phyloP scores from a whole-genome alignment of 2,329 filamentous ascomycete genomes.

The Amylocarpus encephaloides region DNA sequence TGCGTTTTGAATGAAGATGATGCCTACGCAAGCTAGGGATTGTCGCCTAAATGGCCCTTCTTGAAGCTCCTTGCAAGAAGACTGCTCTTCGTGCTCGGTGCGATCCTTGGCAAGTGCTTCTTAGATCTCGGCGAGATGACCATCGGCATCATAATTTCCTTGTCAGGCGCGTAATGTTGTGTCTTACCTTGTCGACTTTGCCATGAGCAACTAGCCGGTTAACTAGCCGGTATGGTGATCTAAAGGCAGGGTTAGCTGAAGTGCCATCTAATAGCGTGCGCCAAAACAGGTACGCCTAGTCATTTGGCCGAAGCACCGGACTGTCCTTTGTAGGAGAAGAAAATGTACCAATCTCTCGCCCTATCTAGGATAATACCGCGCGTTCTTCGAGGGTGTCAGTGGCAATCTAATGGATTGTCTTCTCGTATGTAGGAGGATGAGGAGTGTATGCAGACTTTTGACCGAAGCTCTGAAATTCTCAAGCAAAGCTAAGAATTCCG shows the following conservation, averaged over 20 bases:
- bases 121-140: slow-evolving; percentile 30
- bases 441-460: too few species aligned
- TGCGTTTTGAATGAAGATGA: slow-evolving; percentile 27
- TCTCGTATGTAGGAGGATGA: too few species aligned
- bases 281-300: too few species aligned
- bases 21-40: slow-evolving; percentile 21
- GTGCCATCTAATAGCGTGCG: too few species aligned
- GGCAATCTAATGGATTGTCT: too few species aligned
- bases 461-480: too few species aligned
- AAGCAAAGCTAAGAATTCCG: too few species aligned
- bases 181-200: slow-evolving; percentile 27
- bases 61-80: slow-evolving; percentile 12
- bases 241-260: not conserved
- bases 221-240: slow-evolving; percentile 31
- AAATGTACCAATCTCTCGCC: too few species aligned
- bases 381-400: too few species aligned
- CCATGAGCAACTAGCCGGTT: slow-evolving; percentile 32
- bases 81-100: slow-evolving; percentile 22
- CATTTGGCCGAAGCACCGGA: too few species aligned
- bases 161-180: slow-evolving; percentile 30
- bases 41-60: slow-evolving; percentile 3
- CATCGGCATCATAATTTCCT: slow-evolving; percentile 28
- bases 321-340: too few species aligned
- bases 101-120: slow-evolving; percentile 23
- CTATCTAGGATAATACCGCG: too few species aligned